Conservation (phyloP, 495 filamentous ascomycete species). For the Sphaerosporella brunnea region DNA sequence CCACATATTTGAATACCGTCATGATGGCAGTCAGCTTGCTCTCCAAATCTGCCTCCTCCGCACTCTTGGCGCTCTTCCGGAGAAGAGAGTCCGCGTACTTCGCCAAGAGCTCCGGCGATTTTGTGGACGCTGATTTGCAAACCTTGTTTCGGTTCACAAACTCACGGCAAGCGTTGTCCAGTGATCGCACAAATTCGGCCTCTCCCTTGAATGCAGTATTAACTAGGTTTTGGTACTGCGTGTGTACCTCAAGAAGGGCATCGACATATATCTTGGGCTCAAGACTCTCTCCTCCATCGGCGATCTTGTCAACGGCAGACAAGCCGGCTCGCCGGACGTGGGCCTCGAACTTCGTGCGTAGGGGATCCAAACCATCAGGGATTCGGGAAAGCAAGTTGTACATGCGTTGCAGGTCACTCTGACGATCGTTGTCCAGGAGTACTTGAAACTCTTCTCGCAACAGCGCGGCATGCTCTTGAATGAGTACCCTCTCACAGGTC, state of each 20-base stretch:
- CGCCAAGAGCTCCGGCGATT: constrained; percentile 82
- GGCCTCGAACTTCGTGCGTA: constrained; percentile 73
- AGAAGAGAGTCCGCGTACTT: constrained; percentile 91
- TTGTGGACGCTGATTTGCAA: constrained; percentile 77
- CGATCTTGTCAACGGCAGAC: constrained; percentile 77
- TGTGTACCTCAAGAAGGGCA: constrained; percentile 82
- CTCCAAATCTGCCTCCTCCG: constrained; percentile 86
- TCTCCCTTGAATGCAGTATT: constrained; percentile 87
- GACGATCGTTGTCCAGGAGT: constrained; percentile 83
- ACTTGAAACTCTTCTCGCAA: constrained; percentile 92
- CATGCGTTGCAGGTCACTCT: constrained; percentile 92
- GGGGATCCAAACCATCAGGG: constrained; percentile 76
- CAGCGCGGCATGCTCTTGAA: constrained; percentile 64
- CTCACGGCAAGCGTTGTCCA: constrained; percentile 93
- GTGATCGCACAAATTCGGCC: constrained; percentile 86
- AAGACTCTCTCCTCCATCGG: constrained; percentile 65
- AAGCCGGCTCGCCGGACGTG: constrained; percentile 83
- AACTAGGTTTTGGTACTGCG: constrained; percentile 77
- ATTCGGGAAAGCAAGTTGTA: constrained; percentile 83
- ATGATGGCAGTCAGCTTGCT: constrained; percentile 86
- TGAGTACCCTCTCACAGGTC: constrained; percentile 72
- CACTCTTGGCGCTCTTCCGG: constrained; percentile 76
- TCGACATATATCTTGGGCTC: constrained; percentile 96
- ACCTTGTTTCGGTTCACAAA: constrained; percentile 96
- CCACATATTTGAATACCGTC: constrained; percentile 99